These are phyloP conservation scores for Clonostachys rosea DNA, from an alignment of 2,329 filamentous ascomycete species.

Conservation along the genomic window DNA sequence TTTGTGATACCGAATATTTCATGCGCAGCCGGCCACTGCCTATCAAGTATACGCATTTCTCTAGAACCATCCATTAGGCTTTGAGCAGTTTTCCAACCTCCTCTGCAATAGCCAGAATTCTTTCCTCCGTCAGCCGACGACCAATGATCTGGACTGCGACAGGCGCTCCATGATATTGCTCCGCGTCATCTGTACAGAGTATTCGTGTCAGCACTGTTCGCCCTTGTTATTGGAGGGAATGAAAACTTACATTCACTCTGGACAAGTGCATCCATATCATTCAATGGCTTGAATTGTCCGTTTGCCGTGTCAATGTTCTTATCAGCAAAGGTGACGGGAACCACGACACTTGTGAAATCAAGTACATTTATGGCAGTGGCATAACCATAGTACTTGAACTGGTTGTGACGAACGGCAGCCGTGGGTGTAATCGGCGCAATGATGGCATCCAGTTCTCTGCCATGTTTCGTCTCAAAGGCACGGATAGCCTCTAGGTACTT, in stretches of 20 bases:
- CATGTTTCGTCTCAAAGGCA: conserved; percentile 7
- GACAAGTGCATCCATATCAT: conserved; percentile 9
- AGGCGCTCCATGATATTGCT: conserved; percentile 14
- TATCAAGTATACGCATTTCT: too few relatives aligned
- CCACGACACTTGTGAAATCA: conserved; percentile 32
- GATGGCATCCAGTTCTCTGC: conserved; percentile 25
- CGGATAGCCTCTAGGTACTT: conserved; percentile 20
- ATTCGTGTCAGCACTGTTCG: conserved; percentile 1
- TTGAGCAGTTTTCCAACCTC: conserved; percentile 21
- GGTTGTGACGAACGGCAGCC: conserved; percentile 27
- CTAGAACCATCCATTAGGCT: too few relatives aligned
- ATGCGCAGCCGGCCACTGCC: too few relatives aligned
- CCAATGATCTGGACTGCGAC: conserved; percentile 16
- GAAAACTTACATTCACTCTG: conserved; percentile 12
- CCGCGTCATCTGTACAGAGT: conserved; percentile 7
- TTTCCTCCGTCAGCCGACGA: conserved; percentile 14
- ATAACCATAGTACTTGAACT: conserved; percentile 31
- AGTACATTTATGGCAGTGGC: conserved; percentile 26
- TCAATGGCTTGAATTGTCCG: conserved; percentile 10
- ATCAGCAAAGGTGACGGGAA: conserved; percentile 37
- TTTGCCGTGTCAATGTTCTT: conserved; percentile 22
- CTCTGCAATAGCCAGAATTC: conserved; percentile 22
- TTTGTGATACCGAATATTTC: too few relatives aligned
- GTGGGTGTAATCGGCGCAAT: conserved; percentile 33
- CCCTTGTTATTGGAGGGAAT: conserved; percentile 1